phyloP scores from a whole-genome alignment of 176 grass and related monocot genomes.

The Cenchrus americanus region DNA sequence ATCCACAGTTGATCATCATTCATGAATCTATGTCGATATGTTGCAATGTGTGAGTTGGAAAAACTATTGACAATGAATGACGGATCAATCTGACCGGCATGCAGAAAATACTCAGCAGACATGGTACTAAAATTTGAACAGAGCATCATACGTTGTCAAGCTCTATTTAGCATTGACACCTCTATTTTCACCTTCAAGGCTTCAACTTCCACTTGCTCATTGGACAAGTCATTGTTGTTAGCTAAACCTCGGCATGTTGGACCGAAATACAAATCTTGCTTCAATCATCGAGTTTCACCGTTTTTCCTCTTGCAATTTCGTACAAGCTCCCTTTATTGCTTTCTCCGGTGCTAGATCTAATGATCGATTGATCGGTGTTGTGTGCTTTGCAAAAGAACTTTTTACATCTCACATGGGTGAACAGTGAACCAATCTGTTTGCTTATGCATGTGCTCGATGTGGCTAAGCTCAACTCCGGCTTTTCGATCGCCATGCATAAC shows the following conservation, averaged over 20 bases:
- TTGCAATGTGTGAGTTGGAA: no score
- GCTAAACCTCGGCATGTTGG: neutral
- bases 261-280: neutral
- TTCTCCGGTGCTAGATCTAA: neutral
- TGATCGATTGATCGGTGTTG: neutral
- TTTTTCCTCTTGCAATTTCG: neutral
- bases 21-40: no score
- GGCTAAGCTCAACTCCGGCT: neutral
- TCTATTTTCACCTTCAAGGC: neutral
- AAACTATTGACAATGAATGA: no score
- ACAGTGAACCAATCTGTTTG: neutral
- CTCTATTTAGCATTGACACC: no score
- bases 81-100: no score
- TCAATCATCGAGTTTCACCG: neutral
- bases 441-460: neutral
- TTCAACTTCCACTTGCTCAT: neutral
- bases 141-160: no score
- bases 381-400: neutral
- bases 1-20: no score
- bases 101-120: no score
- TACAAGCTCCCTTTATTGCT: slow-evolving; percentile 7
- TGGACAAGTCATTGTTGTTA: neutral
- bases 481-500: neutral
- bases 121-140: no score
- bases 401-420: neutral